Evolutionary conservation across 345 rosid species (phyloP), one percentile per base, ranked within the genome.

Genomic region (Eucalyptus globulus): DNA sequence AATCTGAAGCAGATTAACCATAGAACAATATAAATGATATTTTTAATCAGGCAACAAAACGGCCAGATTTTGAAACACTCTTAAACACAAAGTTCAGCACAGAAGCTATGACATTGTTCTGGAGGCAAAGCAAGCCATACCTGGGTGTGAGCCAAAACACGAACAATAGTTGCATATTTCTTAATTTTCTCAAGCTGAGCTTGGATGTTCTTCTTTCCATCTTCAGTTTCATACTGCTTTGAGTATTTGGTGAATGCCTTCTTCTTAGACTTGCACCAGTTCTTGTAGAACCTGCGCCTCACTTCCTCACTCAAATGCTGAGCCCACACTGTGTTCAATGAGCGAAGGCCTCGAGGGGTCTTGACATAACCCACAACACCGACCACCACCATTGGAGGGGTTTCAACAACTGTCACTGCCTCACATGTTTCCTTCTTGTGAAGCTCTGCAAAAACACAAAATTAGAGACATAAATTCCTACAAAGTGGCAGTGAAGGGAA

Each of bases 81-180:
- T 37, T 76, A 76, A 76, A 37, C 83, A 76, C 27, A 76, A 19
- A 76, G 27, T 76, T 76, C 27, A 76, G 47, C 47, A 76, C 27
- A 76, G 83, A 12, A 37, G 45, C 47, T 37, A 37, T 37, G 80
- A 31, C 40, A 76, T 37, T 37, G 47, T 6, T 76, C 27, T 37
- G 65, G 88, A 58, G 49, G 88, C 34, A 87, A 87, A n/a, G 60
- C 26, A 34, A 49, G 50, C 8, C 81, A 11, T 12, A 87, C 98
- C 96, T 95, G 98, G 49, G 98, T 96, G 93, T 96, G 98, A 29
- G 97, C 97, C 93, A 96, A 91, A 67, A 95, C 97, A 81, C 98
- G 95, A 88, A 96, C 90, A 44, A 95, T 94, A 76, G 95, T 87
- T 6, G 94, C 93, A 89, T 96, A 95, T 53, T 95, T 96, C 95